These are phyloP conservation scores for Trichoderma orchidacearum DNA, from an alignment of 495 filamentous ascomycete genomes.

Conservation along the genomic window DNA sequence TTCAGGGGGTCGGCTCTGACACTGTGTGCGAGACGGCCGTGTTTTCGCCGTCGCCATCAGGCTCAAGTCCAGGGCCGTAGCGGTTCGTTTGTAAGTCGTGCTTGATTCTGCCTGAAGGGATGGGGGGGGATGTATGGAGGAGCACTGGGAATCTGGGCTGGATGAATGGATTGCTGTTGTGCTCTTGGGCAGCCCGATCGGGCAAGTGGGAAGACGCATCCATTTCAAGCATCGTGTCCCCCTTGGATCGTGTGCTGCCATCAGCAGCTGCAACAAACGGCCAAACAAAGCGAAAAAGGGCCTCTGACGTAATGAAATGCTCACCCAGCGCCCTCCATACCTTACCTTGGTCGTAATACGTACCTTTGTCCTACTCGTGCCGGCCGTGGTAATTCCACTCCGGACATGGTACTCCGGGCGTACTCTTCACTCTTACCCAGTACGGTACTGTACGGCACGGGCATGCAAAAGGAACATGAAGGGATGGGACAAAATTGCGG, in stretches of 20 bases:
- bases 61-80: too few relatives aligned
- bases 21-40: not conserved
- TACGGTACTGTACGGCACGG: too few relatives aligned
- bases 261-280: not conserved
- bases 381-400: too few relatives aligned
- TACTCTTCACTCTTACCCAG: too few relatives aligned
- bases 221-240: not conserved
- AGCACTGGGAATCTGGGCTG: not conserved
- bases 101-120: not conserved
- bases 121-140: too few relatives aligned
- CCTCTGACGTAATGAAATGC: not conserved
- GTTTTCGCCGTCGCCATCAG: not conserved
- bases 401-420: too few relatives aligned
- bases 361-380: too few relatives aligned
- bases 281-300: not conserved
- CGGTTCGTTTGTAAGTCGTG: not conserved
- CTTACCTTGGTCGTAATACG: too few relatives aligned
- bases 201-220: constrained; percentile 1
- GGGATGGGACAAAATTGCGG: not conserved
- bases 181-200: not conserved
- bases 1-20: not conserved
- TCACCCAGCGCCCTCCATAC: too few relatives aligned
- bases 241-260: too few relatives aligned
- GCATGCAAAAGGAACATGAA: not conserved
- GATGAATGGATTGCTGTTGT: not conserved